Base-by-base conservation (phyloP, 441 rosid species). In the Adansonia gregorii region DNA sequence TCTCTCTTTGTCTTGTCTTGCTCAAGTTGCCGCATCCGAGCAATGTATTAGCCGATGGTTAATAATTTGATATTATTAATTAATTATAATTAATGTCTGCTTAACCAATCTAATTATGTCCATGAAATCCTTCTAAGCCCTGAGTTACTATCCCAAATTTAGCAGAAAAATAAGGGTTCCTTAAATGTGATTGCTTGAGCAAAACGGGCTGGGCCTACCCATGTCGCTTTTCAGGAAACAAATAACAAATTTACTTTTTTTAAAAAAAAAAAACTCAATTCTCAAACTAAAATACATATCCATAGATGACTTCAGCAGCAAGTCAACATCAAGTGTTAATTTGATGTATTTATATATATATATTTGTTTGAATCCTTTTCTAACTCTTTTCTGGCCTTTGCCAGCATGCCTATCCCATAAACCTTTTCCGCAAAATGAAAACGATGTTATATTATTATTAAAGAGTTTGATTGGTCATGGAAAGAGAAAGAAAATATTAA, bases 191-290 rank as follows among this genome's bases (percentile, higher is more conserved):
- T 76, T 77, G 85, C 78, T 74, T 59, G 78, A 74, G 69, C 72
- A 31, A 68, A 78, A 61, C 85, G 83, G 75, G 73, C 87, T 77
- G 74, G 86, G 56, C 91, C 85, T 76, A 76, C 85, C 85, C 77
- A 52, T 89, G 91, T 83, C 24, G 73, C 73, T 68, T 68, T 68
- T 1, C 41, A 48, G 73, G 73, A 48, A 48, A 68, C 58, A 48
- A 68, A 11, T 14, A 22, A 68, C 41, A 46, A 46, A 0, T 68
- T 68, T 68, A 68, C 58, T 58, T 24, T 11, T n/a, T n/a, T n/a
- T n/a, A 61, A 2, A 61, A 63, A 27, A 27, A 27, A 43, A 66
- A 65, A 19, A 20, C 39, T 27, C 43, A 61, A 14, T 11, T 61
- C 67, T 27, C 8, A 60, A 60, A 20, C 6, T 24, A 0, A 63